Percentiles rank a stretch among this genome's conserved stretches.
These are phyloP conservation scores for Coleophoma eucalyptorum DNA, from an alignment of 2,329 filamentous ascomycete genomes.

Conservation along the genomic window DNA sequence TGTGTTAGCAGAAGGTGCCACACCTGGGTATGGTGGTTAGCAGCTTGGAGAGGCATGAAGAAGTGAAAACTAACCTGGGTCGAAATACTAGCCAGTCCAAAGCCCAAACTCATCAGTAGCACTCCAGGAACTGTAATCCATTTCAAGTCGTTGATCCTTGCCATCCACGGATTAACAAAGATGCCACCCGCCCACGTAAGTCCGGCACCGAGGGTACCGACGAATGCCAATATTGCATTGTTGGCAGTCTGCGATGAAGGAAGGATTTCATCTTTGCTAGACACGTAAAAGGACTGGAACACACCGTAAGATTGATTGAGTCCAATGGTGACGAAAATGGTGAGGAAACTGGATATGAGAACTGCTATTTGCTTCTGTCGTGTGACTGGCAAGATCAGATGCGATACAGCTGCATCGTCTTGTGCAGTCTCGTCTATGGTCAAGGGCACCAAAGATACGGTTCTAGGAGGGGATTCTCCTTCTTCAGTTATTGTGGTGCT, in stretches of 20 bases:
- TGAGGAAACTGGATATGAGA: conserved; percentile 37
- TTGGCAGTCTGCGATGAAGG: conserved; percentile 26
- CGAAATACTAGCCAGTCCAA: conserved; percentile 35
- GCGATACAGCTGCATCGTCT: too few species aligned
- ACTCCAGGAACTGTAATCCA: conserved; percentile 38
- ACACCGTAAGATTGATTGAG: conserved; percentile 46
- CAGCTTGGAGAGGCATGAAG: too few species aligned
- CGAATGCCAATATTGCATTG: conserved; percentile 42
- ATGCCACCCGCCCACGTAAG: conserved; percentile 47
- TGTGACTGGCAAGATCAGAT: conserved; percentile 15
- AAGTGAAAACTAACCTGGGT: conserved; percentile 15
- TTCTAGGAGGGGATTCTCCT: too few species aligned
- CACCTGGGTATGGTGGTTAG: conserved; percentile 21
- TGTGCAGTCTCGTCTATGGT: too few species aligned
- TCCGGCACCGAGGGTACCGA: conserved; percentile 43
- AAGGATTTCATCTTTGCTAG: conserved; percentile 34
- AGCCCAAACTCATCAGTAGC: conserved; percentile 35
- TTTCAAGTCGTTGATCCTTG: conserved; percentile 31
- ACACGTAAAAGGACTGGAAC: conserved; percentile 45
- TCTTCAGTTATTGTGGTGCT: too few species aligned
- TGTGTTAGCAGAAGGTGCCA: conserved; percentile 41
- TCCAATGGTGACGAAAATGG: conserved; percentile 42
- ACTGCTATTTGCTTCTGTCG: conserved; percentile 36
- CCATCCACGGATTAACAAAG: conserved; percentile 42
- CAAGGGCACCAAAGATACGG: too few species aligned